Conservation (phyloP, 345 rosid species). For the Eucalyptus globulus region DNA sequence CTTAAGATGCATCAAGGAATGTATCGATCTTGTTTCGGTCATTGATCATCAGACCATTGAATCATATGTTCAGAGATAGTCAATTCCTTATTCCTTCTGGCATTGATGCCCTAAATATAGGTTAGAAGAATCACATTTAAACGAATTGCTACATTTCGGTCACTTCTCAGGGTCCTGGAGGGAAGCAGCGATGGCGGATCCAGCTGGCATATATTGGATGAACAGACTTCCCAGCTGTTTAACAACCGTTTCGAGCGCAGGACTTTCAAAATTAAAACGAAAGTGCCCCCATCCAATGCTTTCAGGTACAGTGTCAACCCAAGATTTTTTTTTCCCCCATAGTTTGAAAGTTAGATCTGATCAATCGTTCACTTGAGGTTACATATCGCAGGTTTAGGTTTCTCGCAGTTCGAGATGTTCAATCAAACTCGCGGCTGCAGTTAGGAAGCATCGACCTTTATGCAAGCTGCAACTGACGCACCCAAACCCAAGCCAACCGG, state of each 20-base stretch:
- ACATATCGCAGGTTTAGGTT: constrained; percentile 49
- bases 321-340: not conserved
- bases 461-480: not conserved
- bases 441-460: constrained; percentile 63
- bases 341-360: not conserved
- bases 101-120: not conserved
- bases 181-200: constrained; percentile 79
- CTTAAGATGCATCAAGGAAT: not conserved
- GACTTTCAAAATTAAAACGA: constrained; percentile 30
- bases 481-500: not conserved
- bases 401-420: constrained; percentile 33
- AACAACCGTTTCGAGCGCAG: constrained; percentile 49
- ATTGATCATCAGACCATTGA: not conserved
- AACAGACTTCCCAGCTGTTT: constrained; percentile 44
- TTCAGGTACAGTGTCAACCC: constrained; percentile 38
- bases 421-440: constrained; percentile 57
- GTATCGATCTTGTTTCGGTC: not conserved
- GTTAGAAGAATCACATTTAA: not conserved
- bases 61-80: not conserved
- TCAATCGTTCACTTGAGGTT: not conserved
- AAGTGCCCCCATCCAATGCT: constrained; percentile 31
- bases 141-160: not conserved
- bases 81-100: not conserved
- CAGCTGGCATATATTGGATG: constrained; percentile 57
- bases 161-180: constrained; percentile 52